These are phyloP conservation scores for Kwoniella sp. DNA, from an alignment of 768 basidiomycete genomes.

Conservation along the genomic window DNA sequence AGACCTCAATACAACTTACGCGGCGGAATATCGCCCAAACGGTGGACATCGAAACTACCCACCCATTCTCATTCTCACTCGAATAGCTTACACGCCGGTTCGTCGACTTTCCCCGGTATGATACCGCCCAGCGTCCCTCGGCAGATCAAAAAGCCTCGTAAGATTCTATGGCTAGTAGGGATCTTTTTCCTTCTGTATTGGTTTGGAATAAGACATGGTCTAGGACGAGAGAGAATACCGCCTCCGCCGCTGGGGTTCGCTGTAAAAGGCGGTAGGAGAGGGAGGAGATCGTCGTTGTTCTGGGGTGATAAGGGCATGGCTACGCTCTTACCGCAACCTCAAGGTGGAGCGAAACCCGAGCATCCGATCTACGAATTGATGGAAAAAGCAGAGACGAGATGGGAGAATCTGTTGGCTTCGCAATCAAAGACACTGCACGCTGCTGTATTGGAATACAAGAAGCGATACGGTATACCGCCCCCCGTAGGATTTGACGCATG, in stretches of 20 bases:
- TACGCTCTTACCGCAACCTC: slow-evolving; percentile 10
- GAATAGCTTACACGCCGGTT: not conserved
- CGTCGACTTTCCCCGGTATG: slow-evolving; percentile 20
- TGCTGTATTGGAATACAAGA: slow-evolving; percentile 79
- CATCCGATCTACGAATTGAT: slow-evolving; percentile 56
- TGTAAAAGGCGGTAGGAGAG: slow-evolving; percentile 38
- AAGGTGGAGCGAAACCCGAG: slow-evolving; percentile 22
- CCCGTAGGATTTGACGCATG: slow-evolving; percentile 89
- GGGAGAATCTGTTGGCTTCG: slow-evolving; percentile 48
- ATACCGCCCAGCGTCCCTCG: slow-evolving; percentile 30
- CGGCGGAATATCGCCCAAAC: not conserved
- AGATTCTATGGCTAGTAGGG: slow-evolving; percentile 52
- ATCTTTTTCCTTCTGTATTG: slow-evolving; percentile 54
- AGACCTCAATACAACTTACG: not conserved
- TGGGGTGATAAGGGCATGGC: slow-evolving; percentile 43
- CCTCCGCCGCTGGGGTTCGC: slow-evolving; percentile 47
- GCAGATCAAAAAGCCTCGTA: slow-evolving; percentile 44
- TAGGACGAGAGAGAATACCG: slow-evolving; percentile 49
- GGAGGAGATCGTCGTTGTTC: slow-evolving; percentile 28
- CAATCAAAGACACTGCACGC: slow-evolving; percentile 78
- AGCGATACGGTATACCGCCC: slow-evolving; percentile 74
- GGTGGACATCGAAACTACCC: not conserved
- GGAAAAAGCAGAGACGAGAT: slow-evolving; percentile 47
- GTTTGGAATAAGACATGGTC: slow-evolving; percentile 54
- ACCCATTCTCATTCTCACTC: not conserved